Base-by-base conservation (phyloP, 306 rosid species). In the Lathyrus sativus region DNA sequence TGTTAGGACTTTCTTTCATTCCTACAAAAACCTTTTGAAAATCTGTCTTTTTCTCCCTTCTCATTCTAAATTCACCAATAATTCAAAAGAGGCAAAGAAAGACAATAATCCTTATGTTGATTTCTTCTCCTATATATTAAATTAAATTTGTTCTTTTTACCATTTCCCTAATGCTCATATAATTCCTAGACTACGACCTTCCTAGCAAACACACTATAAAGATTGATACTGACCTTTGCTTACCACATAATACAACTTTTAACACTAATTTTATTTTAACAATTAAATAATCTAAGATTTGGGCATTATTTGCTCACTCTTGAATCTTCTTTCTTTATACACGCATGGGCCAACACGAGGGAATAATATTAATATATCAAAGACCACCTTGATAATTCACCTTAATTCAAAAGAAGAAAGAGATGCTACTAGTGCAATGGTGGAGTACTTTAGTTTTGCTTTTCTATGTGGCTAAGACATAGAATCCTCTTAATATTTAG, bases 241-340 rank as follows among this genome's bases (percentile, higher is more conserved):
- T 70, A 37, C 42, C 63, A 53, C 57, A 68, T 29, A 48, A 75
- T 46, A 6, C 81, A 71, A 49, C 65, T 60, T 74, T 29, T 57
- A 44, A 70, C 38, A 28, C 45, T 65, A 31, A 8, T 58, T 51
- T 65, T 51, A 31, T 53, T 57, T 19, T 61, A 31, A 58, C 53
- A 19, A 71, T 24, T 63, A 39, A 53, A 50, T 54, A 57, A 63
- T 77, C 7, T 69, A 33, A 61, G 33, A 29, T 82, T 78, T 80
- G 82, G 85, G 85, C 68, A 84, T 80, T 86, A 81, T 79, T 79
- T 79, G 75, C 29, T 6, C 39, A 4, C 35, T 54, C 55, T 46
- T 64, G 31, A 65, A 46, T 63, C 48, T 53, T 65, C 28, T 69
- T 14, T 63, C 59, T 76, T 49, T 59, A 15, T 19, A 41, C 9